These are phyloP conservation scores for Hypomyces rosellus DNA, from an alignment of 2,329 filamentous ascomycete genomes.

Conservation along the genomic window DNA sequence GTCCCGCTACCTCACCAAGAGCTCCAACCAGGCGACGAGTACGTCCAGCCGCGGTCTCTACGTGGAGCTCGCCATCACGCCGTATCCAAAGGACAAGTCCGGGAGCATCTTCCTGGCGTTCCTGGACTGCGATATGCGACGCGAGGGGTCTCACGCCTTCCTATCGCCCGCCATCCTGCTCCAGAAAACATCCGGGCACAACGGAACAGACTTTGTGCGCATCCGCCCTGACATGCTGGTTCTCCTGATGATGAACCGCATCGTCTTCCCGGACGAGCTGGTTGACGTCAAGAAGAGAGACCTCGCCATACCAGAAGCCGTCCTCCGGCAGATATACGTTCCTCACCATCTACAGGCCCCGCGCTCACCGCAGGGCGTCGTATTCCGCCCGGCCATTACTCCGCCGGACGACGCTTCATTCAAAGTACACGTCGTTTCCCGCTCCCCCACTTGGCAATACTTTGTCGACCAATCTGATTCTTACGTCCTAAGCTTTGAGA, in stretches of 20 bases:
- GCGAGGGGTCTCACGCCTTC: slow-evolving; percentile 13
- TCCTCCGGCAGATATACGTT: slow-evolving; percentile 18
- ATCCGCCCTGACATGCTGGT: slow-evolving; percentile 21
- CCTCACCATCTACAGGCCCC: slow-evolving; percentile 15
- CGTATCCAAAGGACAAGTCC: slow-evolving; percentile 20
- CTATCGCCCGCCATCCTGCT: slow-evolving; percentile 21
- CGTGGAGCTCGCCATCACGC: slow-evolving; percentile 21
- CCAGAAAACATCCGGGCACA: slow-evolving; percentile 23
- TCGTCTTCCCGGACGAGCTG: slow-evolving; percentile 19
- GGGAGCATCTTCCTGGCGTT: slow-evolving; percentile 23
- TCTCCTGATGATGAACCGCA: slow-evolving; percentile 21
- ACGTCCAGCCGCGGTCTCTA: slow-evolving; percentile 21
- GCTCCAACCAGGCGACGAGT: slow-evolving; percentile 15
- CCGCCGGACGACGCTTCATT: slow-evolving; percentile 1
- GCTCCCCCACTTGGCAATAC: slow-evolving; percentile 23
- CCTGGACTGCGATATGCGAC: slow-evolving; percentile 23
- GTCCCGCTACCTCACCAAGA: slow-evolving; percentile 20
- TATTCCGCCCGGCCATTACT: slow-evolving; percentile 19
- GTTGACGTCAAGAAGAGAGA: slow-evolving; percentile 11
- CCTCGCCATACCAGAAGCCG: slow-evolving; percentile 5
- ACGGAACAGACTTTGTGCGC: slow-evolving; percentile 21
- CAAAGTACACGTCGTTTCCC: slow-evolving; percentile 16
- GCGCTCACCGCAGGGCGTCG: slow-evolving; percentile 19
- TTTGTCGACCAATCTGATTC: slow-evolving; percentile 15
- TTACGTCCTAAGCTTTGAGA: slow-evolving; percentile 23